Conservation (phyloP, 2,329 filamentous ascomycete species). For the Colletotrichum sp. region DNA sequence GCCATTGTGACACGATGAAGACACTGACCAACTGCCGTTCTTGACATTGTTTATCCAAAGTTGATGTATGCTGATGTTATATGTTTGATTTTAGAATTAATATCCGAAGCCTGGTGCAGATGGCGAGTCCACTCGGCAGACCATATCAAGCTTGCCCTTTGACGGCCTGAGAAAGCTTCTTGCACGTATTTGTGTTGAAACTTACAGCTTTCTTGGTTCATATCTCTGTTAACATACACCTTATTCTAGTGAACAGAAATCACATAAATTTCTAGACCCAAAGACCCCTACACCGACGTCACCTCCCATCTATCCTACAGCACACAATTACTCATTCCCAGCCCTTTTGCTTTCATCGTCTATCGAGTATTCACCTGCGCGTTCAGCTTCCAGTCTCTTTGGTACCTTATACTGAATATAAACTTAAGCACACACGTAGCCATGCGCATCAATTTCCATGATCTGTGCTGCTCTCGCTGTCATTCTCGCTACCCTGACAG, state of each 20-base stretch:
- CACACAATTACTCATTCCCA: background rate
- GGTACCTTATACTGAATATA: background rate
- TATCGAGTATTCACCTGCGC: accelerated
- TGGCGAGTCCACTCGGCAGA: accelerated
- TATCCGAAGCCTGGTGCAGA: too few species aligned
- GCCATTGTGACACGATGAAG: background rate
- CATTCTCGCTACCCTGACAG: background rate
- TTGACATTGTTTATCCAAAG: too few species aligned
- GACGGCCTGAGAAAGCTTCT: too few species aligned
- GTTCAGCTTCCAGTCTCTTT: background rate
- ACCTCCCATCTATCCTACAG: background rate
- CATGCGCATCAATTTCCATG: accelerated
- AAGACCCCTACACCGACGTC: background rate
- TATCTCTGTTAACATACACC: too few species aligned
- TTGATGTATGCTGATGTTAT: too few species aligned
- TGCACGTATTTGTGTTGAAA: too few species aligned
- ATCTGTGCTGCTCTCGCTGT: background rate
- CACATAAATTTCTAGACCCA: background rate
- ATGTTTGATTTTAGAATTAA: background rate
- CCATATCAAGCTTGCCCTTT: background rate
- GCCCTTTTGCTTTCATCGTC: accelerated
- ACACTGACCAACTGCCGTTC: background rate
- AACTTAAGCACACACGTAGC: accelerated
- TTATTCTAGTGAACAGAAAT: too few species aligned
- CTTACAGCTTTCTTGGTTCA: background rate